Base-by-base conservation (phyloP, 129 eudicot species). In the Logfia minima region DNA sequence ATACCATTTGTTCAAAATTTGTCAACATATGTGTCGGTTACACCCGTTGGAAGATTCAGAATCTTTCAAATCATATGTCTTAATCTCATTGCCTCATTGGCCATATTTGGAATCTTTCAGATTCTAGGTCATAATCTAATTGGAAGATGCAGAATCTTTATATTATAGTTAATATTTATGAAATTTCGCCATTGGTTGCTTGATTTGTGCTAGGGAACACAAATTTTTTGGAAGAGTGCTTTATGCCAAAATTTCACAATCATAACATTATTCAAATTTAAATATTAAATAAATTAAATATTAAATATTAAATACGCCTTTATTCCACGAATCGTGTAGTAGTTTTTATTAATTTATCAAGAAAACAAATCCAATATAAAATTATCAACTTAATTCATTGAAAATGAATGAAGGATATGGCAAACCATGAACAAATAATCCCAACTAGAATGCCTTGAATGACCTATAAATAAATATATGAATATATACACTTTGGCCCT, bases 81-180 rank as follows among this genome's bases (percentile, higher is more conserved):
- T 31, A 48, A 23, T 51, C 52, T 76, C 17, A 66, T 76, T 34
- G 72, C 35, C 51, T 76, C 17, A 66, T 76, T 34, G 72, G 79
- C 0, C 24, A 66, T 24, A 76, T 66, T 64, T 10, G 19, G 71
- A 67, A 35, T 67, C 71, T 67, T 35, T n/a, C 23, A 32, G 9
- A 8, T 22, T 60, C n/a, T 4, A 22, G 11, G 32, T 26, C 21
- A 6, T 13, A 41, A 41, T 16, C 59, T 68, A 43, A 66, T 77
- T 53, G 72, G 79, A 10, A 70, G 23, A 74, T 17, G 35, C 66
- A 35, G 74, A 79, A 79, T 72, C 83, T 73, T 35, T 55, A 32
- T 39, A 56, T 41, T 43, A 11, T 21, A 65, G 4, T 64, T 13
- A 76, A n/a, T 51, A 48, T n/a, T 59, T 78, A 19, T 60, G 71